A percentile compares a stretch with the other conserved stretches of the same genome.
These are phyloP conservation scores for Penicillium occitanis DNA, from an alignment of 2,329 filamentous ascomycete species.

Conservation along the genomic window DNA sequence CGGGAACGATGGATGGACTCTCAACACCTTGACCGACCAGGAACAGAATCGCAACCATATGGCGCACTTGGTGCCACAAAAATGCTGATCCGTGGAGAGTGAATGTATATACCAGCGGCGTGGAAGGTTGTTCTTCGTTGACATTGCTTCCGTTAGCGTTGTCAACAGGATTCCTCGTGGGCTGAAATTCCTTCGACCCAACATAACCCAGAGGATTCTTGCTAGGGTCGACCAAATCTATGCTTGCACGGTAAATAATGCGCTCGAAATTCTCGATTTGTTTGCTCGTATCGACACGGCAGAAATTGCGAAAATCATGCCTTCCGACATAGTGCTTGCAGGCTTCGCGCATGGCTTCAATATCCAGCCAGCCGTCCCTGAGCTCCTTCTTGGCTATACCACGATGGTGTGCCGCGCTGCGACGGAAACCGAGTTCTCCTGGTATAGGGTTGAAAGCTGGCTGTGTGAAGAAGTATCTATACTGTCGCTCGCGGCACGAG, in stretches of 20 bases:
- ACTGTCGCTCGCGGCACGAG: slow-evolving; percentile 85
- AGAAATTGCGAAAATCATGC: slow-evolving; percentile 96
- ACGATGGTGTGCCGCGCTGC: slow-evolving; percentile 27
- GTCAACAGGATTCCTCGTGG: slow-evolving; percentile 33
- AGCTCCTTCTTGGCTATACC: slow-evolving; percentile 29
- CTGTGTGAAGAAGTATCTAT: slow-evolving; percentile 97
- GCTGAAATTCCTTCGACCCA: slow-evolving; percentile 30
- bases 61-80: slow-evolving; percentile 95
- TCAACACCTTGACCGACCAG: slow-evolving; percentile 87
- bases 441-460: slow-evolving; percentile 76
- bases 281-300: slow-evolving; percentile 87
- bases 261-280: slow-evolving; percentile 82
- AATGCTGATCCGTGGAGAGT: slow-evolving; percentile 88
- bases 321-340: slow-evolving; percentile 76
- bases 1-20: slow-evolving; percentile 66
- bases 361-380: slow-evolving; percentile 78
- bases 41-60: slow-evolving; percentile 92
- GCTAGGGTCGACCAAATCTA: slow-evolving; percentile 64
- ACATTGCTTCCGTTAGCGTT: slow-evolving; percentile 37
- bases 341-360: slow-evolving; percentile 79
- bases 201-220: slow-evolving; percentile 60
- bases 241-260: slow-evolving; percentile 74
- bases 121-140: slow-evolving; percentile 34
- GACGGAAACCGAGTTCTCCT: slow-evolving; percentile 51
- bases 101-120: slow-evolving; percentile 77